A percentile compares a stretch with the other conserved stretches of the same genome.
Evolutionary conservation across 768 basidiomycete species (phyloP).

Genomic region (Macrolepiota fuliginosa): DNA sequence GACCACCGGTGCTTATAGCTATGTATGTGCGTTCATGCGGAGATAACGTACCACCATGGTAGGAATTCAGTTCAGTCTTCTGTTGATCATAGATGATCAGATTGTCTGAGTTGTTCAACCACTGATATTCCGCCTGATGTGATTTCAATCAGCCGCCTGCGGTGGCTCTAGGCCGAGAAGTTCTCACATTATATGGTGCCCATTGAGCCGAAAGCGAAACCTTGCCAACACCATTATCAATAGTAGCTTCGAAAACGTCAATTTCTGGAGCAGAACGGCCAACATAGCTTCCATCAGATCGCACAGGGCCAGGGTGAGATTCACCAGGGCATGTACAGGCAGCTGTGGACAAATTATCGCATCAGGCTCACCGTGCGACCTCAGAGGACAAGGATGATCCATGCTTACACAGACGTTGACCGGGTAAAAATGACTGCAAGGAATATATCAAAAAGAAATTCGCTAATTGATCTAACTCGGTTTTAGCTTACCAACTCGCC

Average conservation of each 20-base stretch:
- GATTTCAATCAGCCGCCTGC: background rate
- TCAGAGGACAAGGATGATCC: background rate
- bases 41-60: conserved; percentile 55
- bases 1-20: conserved; percentile 32
- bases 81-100: conserved; percentile 44
- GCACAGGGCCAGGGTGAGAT: conserved; percentile 40
- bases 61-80: conserved; percentile 49
- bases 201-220: conserved; percentile 52
- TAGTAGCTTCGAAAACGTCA: conserved; percentile 62
- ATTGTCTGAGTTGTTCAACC: conserved; percentile 50
- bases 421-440: conserved; percentile 65
- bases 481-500: conserved; percentile 33
- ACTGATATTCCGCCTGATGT: conserved; percentile 50
- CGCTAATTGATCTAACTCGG: background rate
- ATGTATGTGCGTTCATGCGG: conserved; percentile 19
- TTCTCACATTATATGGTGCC: conserved; percentile 61
- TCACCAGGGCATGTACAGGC: conserved; percentile 43
- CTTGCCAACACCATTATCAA: conserved; percentile 29
- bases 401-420: conserved; percentile 41
- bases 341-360: conserved; percentile 17
- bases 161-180: conserved; percentile 22
- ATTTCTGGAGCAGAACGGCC: conserved; percentile 73
- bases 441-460: background rate
- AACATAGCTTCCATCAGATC: conserved; percentile 50
- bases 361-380: background rate